Percentiles rank a stretch among this genome's conserved stretches.
Evolutionary conservation across 305 asterid genomes (phyloP).

Genomic region (Fraxinus nigra): DNA sequence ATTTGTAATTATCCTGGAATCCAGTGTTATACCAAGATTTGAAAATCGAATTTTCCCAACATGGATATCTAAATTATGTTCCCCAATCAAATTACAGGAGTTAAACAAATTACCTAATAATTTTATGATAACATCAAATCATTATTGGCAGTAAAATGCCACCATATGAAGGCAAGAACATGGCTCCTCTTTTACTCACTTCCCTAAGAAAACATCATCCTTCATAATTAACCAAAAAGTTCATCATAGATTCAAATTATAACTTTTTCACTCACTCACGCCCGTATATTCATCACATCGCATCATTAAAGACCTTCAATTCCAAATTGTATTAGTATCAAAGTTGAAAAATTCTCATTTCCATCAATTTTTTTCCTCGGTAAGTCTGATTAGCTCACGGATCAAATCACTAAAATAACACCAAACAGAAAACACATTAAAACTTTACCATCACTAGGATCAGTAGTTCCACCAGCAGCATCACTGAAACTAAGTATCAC

Average conservation of each 20-base stretch:
- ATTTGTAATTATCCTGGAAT: slow-evolving; percentile 21
- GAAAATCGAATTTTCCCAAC: background rate
- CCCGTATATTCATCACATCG: slow-evolving; percentile 12
- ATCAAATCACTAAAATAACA: slow-evolving; percentile 23
- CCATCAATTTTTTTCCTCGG: slow-evolving; percentile 7
- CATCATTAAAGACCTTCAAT: background rate
- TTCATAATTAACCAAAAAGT: background rate
- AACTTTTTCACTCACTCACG: slow-evolving; percentile 7
- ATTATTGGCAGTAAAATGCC: background rate
- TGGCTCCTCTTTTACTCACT: background rate
- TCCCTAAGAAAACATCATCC: background rate
- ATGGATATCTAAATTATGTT: background rate
- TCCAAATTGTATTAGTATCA: background rate
- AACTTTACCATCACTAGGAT: slow-evolving; percentile 66
- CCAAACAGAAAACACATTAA: slow-evolving; percentile 11
- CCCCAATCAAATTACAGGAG: background rate
- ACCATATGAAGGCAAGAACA: background rate
- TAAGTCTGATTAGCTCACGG: background rate
- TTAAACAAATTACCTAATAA: background rate
- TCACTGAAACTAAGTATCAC: slow-evolving; percentile 24
- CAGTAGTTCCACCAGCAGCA: slow-evolving; percentile 48
- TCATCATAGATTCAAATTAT: background rate
- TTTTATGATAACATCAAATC: background rate
- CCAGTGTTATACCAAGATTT: background rate
- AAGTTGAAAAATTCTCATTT: slow-evolving; percentile 6